Percentiles rank a stretch among this genome's conserved stretches.
These are phyloP conservation scores for Brassica balearica DNA, from an alignment of 441 rosid genomes.

Conservation along the genomic window DNA sequence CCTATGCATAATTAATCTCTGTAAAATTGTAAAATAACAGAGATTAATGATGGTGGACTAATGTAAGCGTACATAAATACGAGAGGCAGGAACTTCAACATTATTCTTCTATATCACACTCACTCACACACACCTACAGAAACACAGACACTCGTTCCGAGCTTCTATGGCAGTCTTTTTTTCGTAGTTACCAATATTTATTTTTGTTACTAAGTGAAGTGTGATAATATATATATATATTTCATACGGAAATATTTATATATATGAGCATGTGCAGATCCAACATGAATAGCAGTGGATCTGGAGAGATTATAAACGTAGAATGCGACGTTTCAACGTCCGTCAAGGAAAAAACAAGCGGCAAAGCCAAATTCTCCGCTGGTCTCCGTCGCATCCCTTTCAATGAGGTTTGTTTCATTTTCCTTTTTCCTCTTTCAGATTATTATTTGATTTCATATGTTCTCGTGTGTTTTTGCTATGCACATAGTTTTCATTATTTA, in stretches of 20 bases:
- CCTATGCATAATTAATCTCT: too few relatives aligned
- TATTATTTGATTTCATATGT: background rate
- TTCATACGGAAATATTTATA: background rate
- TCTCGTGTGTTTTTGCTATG: background rate
- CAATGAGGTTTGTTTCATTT: slow-evolving; percentile 39
- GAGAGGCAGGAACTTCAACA: slow-evolving; percentile 20
- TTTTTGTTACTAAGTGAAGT: slow-evolving; percentile 20
- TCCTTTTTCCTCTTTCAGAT: background rate
- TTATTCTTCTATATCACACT: slow-evolving; percentile 35
- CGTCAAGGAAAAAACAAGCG: slow-evolving; percentile 34
- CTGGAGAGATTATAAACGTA: slow-evolving; percentile 38
- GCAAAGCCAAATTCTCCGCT: slow-evolving; percentile 29
- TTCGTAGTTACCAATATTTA: slow-evolving; percentile 20
- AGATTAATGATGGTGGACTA: slow-evolving; percentile 21
- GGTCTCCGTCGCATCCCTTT: slow-evolving; percentile 45
- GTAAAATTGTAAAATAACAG: slow-evolving; percentile 10
- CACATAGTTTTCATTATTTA: background rate
- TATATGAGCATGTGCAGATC: slow-evolving; percentile 38
- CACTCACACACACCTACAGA: background rate
- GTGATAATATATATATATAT: slow-evolving; percentile 4
- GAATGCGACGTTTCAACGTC: slow-evolving; percentile 38
- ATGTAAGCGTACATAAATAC: slow-evolving; percentile 35
- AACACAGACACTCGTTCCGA: slow-evolving; percentile 5
- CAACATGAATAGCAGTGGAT: slow-evolving; percentile 34
- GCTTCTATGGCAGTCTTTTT: slow-evolving; percentile 24